phyloP scores from a whole-genome alignment of 2,329 filamentous ascomycete species.

The Cladosporium cucumerinum region DNA sequence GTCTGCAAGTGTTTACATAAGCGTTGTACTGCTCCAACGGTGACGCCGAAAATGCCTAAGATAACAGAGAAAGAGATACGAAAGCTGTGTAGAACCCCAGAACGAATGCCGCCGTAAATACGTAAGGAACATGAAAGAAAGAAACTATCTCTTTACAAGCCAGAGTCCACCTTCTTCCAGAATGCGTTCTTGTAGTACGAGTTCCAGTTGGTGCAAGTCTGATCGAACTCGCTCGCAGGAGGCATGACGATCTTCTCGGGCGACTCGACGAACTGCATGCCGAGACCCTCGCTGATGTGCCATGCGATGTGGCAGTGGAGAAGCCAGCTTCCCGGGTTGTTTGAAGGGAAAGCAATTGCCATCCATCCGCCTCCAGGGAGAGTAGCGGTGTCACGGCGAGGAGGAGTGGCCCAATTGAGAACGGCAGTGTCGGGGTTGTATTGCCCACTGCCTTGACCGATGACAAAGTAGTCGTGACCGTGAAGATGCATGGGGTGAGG shows the following conservation, averaged over 20 bases:
- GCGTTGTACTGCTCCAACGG: background rate
- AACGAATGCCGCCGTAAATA: background rate
- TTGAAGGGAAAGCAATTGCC: slow-evolving; percentile 48
- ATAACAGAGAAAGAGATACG: background rate
- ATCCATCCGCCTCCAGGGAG: slow-evolving; percentile 46
- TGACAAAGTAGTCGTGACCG: slow-evolving; percentile 36
- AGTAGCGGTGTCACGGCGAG: slow-evolving; percentile 47
- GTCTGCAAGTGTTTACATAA: background rate
- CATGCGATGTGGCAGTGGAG: slow-evolving; percentile 28
- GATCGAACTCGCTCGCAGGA: slow-evolving; percentile 20
- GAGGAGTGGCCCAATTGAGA: slow-evolving; percentile 42
- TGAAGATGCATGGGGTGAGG: slow-evolving; percentile 50
- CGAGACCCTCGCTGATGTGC: slow-evolving; percentile 29
- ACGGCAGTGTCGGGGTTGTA: slow-evolving; percentile 30
- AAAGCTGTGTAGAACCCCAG: background rate
- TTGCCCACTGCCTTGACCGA: slow-evolving; percentile 25
- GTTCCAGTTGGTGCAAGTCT: slow-evolving; percentile 27
- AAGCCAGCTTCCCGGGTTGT: slow-evolving; percentile 53
- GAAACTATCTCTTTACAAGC: slow-evolving; percentile 19
- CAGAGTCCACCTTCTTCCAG: slow-evolving; percentile 30
- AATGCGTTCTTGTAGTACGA: slow-evolving; percentile 19
- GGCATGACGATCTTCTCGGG: slow-evolving; percentile 21
- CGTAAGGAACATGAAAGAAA: background rate
- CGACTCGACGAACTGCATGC: slow-evolving; percentile 29
- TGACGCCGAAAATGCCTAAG: background rate